Base-by-base conservation (phyloP, 225 moss, liverwort and hornwort species). In the Thuidium tamariscinum region DNA sequence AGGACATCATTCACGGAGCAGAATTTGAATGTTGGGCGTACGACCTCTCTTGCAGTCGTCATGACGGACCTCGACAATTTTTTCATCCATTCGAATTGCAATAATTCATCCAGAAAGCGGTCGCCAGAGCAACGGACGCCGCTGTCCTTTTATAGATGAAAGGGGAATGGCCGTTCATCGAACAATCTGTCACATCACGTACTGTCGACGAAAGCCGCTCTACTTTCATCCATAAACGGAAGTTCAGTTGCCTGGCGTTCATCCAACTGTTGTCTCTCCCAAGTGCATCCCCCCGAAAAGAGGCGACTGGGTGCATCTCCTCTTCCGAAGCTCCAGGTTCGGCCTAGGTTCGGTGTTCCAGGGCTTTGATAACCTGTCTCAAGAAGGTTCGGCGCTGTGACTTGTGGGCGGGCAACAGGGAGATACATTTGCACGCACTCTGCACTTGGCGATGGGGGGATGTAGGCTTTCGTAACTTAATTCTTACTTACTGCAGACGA, bases 241-340 rank as follows among this genome's bases (percentile, higher is more conserved):
- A 13, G 46, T 14, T 1, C 5, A 13, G 46, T 14, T 1, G 2
- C 13, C 11, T 49, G 6, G 0, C 15, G 21, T 80, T 44, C 86
- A 77, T 84, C 76, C 29, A 25, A 21, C 37, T 17, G 29, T 37
- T 57, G 57, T 82, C 65, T 3, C 5, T 37, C 23, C 54, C 85
- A 89, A 88, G 89, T 91, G 84, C 92, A 92, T 88, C 90, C 92
- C 92, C 92, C 90, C 88, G 26, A 27, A 51, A 80, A 5, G 6
- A 73, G 46, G 36, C 30, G 91, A 48, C 89, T 82, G 71, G 89
- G 51, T 91, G 87, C 88, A 88, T 79, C 88, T 86, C 82, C 89
- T 85, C 76, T 4, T 2, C 52, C 52, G 49, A 9, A 16, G 46
- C 80, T 63, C 7, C 64, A 52, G 83, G 62, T 48, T 51, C 49